phyloP scores from a whole-genome alignment of 2,329 filamentous ascomycete genomes.

The Onygenales sp. region DNA sequence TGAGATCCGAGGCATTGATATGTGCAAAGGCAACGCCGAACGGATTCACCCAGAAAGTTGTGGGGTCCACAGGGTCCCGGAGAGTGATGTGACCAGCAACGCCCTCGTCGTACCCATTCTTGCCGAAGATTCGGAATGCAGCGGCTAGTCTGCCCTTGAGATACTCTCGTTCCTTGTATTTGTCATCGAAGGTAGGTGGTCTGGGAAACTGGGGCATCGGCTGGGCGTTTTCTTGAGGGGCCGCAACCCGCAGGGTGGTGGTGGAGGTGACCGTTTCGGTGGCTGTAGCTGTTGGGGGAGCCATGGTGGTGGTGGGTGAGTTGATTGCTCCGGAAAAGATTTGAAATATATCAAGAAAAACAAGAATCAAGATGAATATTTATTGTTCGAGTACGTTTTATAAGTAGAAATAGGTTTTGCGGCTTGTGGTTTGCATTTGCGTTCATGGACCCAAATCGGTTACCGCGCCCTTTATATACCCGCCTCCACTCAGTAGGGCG shows the following conservation, averaged over 20 bases:
- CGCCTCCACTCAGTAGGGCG: too few species aligned
- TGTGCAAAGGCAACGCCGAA: slow-evolving; percentile 53
- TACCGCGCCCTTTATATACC: too few species aligned
- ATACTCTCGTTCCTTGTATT: slow-evolving; percentile 41
- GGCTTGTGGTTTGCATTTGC: too few species aligned
- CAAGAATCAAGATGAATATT: too few species aligned
- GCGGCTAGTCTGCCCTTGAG: slow-evolving; percentile 46
- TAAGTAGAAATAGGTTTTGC: too few species aligned
- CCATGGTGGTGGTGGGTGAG: slow-evolving; percentile 13
- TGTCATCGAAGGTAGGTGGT: slow-evolving; percentile 31
- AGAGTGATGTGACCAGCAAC: slow-evolving; percentile 57
- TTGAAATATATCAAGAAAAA: too few species aligned
- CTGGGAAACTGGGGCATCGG: slow-evolving; percentile 23
- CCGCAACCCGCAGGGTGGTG: slow-evolving; percentile 6
- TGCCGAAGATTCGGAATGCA: slow-evolving; percentile 50
- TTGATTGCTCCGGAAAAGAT: neutral
- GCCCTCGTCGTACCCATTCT: slow-evolving; percentile 50
- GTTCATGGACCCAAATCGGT: too few species aligned
- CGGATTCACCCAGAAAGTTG: slow-evolving; percentile 58
- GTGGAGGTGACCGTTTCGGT: slow-evolving; percentile 10
- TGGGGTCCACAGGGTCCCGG: slow-evolving; percentile 50
- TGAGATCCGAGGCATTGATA: slow-evolving; percentile 57
- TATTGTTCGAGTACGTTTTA: too few species aligned
- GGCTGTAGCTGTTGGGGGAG: slow-evolving; percentile 21
- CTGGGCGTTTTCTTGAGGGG: slow-evolving; percentile 16